Base-by-base conservation (phyloP, 805 yeast genomes). In the Saccharomycopsis amapae region DNA sequence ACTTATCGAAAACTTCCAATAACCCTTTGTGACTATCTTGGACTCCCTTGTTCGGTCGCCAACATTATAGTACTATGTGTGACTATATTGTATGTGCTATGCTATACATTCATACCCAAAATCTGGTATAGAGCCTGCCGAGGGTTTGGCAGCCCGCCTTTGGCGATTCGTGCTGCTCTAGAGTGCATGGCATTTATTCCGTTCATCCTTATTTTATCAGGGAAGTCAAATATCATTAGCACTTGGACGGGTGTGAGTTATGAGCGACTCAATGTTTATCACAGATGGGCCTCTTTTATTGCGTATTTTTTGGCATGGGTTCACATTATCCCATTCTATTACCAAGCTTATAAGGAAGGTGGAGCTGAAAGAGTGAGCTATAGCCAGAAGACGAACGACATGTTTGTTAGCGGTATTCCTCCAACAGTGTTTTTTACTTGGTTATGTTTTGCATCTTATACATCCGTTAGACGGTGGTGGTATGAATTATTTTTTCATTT, bases 71-170 rank as follows among this genome's bases (percentile, higher is more conserved):
- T 64, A 44, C 36, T 76, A 46, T 47, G 41, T 2, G 55, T 58
- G 18, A 66, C 60, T 42, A 58, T 55, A 44, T 56, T 69, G 33
- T 71, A 69, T 50, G 39, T 59, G 5, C 36, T 65, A 5, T 56
- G 63, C 13, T 59, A 59, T 48, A 46, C 60, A 17, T 65, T 67
- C 28, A 55, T 65, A 57, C 80, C 81, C 5, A 74, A 69, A 43
- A 66, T 66, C 40, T 75, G 72, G 68, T 72, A 71, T 50, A 60
- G 80, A 46, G 74, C 60, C 0, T 77, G 82, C 56, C 30, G 60
- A 3, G 77, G 76, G 0, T 76, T 75, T 57, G 82, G 81, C 1
- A 65, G 78, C 2, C 78, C 81, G n/a, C 81, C 81, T 7, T 49
- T 77, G 30, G 78, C 77, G 0, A 69, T 73, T 1, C 58, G 81